phyloP scores from a whole-genome alignment of 306 rosid species.

The Rosa multiflora region DNA sequence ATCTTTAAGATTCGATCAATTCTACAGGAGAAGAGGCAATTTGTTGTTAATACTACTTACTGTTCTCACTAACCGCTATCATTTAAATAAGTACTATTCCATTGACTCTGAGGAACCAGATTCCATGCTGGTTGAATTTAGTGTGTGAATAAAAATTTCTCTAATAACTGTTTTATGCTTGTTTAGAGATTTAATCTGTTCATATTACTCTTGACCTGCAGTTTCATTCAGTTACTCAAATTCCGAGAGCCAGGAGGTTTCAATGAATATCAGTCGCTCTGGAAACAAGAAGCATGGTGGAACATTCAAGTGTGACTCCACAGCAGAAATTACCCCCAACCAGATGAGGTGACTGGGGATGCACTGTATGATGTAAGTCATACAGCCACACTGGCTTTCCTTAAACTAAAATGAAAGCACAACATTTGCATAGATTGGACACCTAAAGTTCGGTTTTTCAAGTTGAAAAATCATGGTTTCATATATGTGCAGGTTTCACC shows the following conservation, averaged over 20 bases:
- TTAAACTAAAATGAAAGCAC: too few species aligned
- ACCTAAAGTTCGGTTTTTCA: too few species aligned
- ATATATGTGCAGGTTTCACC: too few species aligned
- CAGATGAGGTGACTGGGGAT: conserved; percentile 90
- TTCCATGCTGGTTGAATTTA: conserved; percentile 13
- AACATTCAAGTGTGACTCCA: conserved; percentile 71
- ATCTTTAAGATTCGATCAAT: neutral
- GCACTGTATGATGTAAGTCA: too few species aligned
- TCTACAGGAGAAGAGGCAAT: neutral
- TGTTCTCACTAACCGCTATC: neutral
- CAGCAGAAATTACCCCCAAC: conserved; percentile 81
- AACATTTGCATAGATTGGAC: too few species aligned
- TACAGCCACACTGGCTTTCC: too few species aligned
- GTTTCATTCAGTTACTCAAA: conserved; percentile 86
- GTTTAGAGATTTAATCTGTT: conserved; percentile 17
- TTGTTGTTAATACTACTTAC: neutral
- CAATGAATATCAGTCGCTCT: conserved; percentile 77
- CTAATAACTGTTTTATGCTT: neutral
- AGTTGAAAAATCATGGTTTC: too few species aligned
- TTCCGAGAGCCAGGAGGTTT: conserved; percentile 78
- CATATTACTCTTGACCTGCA: conserved; percentile 28
- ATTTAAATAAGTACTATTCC: neutral
- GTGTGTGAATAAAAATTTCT: neutral
- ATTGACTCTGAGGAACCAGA: too few species aligned
- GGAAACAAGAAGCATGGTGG: conserved; percentile 80